Evolutionary conservation across 805 yeast genomes (phyloP), one percentile per base, ranked within the genome.

Genomic region (Suhomyces emberorum): DNA sequence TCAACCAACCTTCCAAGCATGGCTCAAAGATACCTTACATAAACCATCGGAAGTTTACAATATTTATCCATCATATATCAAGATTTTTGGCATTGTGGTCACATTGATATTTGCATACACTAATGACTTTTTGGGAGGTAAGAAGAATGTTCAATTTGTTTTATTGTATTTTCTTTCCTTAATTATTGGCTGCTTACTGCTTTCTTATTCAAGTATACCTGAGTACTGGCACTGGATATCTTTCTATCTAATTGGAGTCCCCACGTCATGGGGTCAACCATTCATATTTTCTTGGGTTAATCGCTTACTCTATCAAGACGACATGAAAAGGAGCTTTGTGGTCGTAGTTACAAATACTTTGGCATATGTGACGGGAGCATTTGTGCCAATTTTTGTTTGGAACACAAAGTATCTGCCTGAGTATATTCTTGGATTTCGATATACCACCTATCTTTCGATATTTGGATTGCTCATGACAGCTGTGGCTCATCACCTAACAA

Each of bases 261-360:
- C 79, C 7, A 57, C 70, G 0, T 49, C 72, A 3, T 69, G 69
- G 70, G 81, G 79, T 1, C 81, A 74, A 55, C 80, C 81, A 2
- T 65, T 72, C 44, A 72, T 76, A 10, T 76, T 69, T 41, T 61
- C 78, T 2, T 77, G 82, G 83, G 68, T 76, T 24, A 77, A 77
- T 48, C 57, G 75, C 24, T 47, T 69, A 17, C 49, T 77, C 14
- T 59, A 61, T 17, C 50, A 60, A 6, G 70, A 72, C 41, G 76
- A 71, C 48, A 52, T 62, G 66, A 59, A 63, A 52, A 49, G 65
- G 55, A 41, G 32, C 35, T 65, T 65, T 35, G 54, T 64, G n/a
- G 61, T 65, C 15, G 69, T 66, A 4, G 41, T 49, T 20, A 66
- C 71, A 8, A 66, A 66, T 37, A 57, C 59, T 4, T 48, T 62